A percentile compares a stretch with the other conserved stretches of the same genome.
Evolutionary conservation across 2,329 filamentous ascomycete genomes (phyloP).

Genomic region (Catunica adiposa): DNA sequence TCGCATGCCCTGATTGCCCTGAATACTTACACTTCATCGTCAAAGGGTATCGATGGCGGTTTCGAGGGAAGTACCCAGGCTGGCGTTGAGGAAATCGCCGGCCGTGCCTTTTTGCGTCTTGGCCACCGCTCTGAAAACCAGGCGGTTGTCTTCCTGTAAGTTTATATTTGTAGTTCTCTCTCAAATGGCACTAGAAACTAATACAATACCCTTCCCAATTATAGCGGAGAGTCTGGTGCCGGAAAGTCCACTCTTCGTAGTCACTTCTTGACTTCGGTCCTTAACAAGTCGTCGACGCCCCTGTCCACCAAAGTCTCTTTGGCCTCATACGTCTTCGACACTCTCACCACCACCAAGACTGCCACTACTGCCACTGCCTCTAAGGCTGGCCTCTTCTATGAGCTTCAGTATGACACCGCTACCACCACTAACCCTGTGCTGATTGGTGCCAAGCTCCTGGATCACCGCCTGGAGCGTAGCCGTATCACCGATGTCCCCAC

Average conservation of each 20-base stretch:
- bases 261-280: conserved; percentile 68
- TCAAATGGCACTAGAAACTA: conserved; percentile 6
- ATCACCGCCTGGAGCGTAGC: conserved; percentile 83
- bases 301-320: conserved; percentile 85
- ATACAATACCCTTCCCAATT: conserved; percentile 8
- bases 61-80: conserved; percentile 86
- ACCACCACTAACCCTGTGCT: conserved; percentile 70
- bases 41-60: conserved; percentile 74
- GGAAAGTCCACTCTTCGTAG: conserved; percentile 91
- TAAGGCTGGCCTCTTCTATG: conserved; percentile 87
- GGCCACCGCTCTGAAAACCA: conserved; percentile 87
- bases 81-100: conserved; percentile 81
- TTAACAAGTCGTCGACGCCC: conserved; percentile 82
- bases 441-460: conserved; percentile 84
- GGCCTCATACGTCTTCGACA: conserved; percentile 89
- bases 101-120: conserved; percentile 68
- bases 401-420: conserved; percentile 89
- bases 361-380: conserved; percentile 89
- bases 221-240: conserved; percentile 82
- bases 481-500: conserved; percentile 84
- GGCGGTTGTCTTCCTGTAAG: conserved; percentile 80
- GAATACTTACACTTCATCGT: conserved; percentile 85
- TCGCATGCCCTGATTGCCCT: conserved; percentile 82
- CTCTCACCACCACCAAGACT: conserved; percentile 91
- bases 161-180: conserved; percentile 17